Conservation (phyloP, 1,284 basidiomycete species). For the Cryptococcus maquisensis region DNA sequence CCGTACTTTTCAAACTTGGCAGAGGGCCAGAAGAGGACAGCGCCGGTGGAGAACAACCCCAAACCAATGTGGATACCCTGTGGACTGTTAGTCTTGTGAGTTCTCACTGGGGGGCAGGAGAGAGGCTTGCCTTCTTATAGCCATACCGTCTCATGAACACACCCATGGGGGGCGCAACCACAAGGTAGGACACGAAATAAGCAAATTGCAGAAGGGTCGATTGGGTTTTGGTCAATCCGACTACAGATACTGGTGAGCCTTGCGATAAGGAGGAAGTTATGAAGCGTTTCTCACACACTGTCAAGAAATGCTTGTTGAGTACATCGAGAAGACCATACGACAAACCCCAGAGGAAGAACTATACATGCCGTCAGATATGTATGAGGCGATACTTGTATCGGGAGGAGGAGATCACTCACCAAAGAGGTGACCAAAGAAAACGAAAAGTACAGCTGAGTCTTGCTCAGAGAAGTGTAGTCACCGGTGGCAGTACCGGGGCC, state of each 20-base stretch:
- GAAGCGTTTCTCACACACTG: neutral
- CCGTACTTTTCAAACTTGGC: constrained; percentile 24
- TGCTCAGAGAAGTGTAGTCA: constrained; percentile 4
- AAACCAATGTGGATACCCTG: constrained; percentile 35
- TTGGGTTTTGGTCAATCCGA: constrained; percentile 15
- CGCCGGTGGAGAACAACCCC: constrained; percentile 23
- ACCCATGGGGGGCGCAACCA: constrained; percentile 33
- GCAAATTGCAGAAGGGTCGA: constrained; percentile 38
- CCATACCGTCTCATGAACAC: constrained; percentile 33
- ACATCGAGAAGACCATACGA: constrained; percentile 35
- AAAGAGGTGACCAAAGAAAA: constrained; percentile 8
- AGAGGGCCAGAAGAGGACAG: constrained; percentile 36
- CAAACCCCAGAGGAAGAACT: constrained; percentile 11
- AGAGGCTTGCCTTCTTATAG: constrained; percentile 27
- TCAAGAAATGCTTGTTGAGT: constrained; percentile 22
- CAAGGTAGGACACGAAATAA: constrained; percentile 30
- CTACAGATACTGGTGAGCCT: neutral
- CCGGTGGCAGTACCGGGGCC: neutral
- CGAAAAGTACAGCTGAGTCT: constrained; percentile 5
- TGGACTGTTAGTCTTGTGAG: neutral
- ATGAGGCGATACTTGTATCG: too few relatives aligned
- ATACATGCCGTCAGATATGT: too few relatives aligned
- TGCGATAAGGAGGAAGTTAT: neutral
- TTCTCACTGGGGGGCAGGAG: too few relatives aligned
- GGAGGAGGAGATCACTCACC: neutral